A percentile compares a stretch with the other conserved stretches of the same genome.
phyloP scores from a whole-genome alignment of 2,329 filamentous ascomycete species.

The Paracoccidioides lutzii region DNA sequence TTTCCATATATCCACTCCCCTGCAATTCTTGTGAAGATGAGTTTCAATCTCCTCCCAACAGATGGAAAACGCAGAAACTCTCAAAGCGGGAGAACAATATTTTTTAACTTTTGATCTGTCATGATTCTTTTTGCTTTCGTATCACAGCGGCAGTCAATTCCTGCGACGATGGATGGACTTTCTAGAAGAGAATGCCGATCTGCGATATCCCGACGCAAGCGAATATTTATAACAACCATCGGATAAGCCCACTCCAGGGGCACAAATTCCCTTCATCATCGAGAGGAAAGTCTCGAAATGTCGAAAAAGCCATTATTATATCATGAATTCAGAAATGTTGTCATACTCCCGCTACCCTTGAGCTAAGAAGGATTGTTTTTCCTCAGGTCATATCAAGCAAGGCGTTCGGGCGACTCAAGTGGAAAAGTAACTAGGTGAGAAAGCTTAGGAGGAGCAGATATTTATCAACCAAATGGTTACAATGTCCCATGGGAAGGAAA shows the following conservation, averaged over 20 bases:
- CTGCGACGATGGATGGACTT: constrained; percentile 84
- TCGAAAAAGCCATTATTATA: too few relatives aligned
- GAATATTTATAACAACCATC: constrained; percentile 19
- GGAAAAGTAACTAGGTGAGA: too few relatives aligned
- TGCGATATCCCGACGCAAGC: constrained; percentile 64
- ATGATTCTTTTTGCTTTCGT: constrained; percentile 3
- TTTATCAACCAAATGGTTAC: too few relatives aligned
- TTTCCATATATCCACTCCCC: neutral
- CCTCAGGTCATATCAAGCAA: too few relatives aligned
- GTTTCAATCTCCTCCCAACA: neutral
- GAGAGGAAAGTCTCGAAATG: neutral
- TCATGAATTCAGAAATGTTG: too few relatives aligned
- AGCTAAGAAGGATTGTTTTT: too few relatives aligned
- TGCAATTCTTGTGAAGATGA: neutral
- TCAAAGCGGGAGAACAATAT: neutral
- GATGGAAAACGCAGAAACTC: too few relatives aligned
- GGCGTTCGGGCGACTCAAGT: too few relatives aligned
- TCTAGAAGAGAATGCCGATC: constrained; percentile 77
- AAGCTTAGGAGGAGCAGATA: too few relatives aligned
- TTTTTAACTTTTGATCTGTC: neutral
- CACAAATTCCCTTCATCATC: neutral
- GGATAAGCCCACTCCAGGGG: neutral
- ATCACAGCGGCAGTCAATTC: constrained; percentile 63
- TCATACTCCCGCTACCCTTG: too few relatives aligned
- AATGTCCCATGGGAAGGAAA: too few relatives aligned